Conservation (phyloP, 2,329 filamentous ascomycete species). For the Penicillium freii region DNA sequence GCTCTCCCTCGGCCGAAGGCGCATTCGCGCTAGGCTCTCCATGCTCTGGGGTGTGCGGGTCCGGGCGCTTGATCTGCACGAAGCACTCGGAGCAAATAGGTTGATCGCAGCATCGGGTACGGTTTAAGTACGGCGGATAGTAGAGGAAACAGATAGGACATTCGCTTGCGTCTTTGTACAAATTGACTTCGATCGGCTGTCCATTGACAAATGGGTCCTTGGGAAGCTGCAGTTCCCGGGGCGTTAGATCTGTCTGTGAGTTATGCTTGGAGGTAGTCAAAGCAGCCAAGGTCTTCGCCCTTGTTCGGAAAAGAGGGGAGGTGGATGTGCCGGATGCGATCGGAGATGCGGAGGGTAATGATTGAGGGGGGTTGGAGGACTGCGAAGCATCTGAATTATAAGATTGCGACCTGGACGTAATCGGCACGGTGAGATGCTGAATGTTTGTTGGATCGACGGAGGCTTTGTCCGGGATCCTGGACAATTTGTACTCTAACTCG, state of each 20-base stretch:
- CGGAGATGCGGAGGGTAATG: constrained; percentile 59
- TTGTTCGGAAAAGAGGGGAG: constrained; percentile 68
- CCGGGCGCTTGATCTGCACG: constrained; percentile 93
- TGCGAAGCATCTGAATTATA: constrained; percentile 71
- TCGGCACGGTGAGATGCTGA: constrained; percentile 74
- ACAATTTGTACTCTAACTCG: constrained; percentile 57
- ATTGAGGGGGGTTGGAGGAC: constrained; percentile 61
- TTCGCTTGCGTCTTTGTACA: constrained; percentile 88
- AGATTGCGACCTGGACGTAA: constrained; percentile 73
- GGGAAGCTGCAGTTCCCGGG: constrained; percentile 75
- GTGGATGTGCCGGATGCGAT: constrained; percentile 51
- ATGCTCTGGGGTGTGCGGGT: constrained; percentile 86
- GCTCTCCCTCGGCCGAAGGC: constrained; percentile 32
- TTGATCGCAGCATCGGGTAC: constrained; percentile 92
- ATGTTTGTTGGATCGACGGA: constrained; percentile 59
- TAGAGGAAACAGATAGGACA: constrained; percentile 97
- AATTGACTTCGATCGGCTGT: constrained; percentile 84
- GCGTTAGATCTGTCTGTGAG: constrained; percentile 68
- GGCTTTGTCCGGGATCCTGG: constrained; percentile 49
- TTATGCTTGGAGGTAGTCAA: constrained; percentile 75
- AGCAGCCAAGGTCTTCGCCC: constrained; percentile 85
- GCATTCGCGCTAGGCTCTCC: constrained; percentile 48
- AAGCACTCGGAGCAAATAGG: constrained; percentile 98
- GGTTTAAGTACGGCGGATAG: constrained; percentile 92
- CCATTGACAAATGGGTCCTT: constrained; percentile 88